These are phyloP conservation scores for Xylaria sp. DNA, from an alignment of 2,329 filamentous ascomycete genomes.

Conservation along the genomic window DNA sequence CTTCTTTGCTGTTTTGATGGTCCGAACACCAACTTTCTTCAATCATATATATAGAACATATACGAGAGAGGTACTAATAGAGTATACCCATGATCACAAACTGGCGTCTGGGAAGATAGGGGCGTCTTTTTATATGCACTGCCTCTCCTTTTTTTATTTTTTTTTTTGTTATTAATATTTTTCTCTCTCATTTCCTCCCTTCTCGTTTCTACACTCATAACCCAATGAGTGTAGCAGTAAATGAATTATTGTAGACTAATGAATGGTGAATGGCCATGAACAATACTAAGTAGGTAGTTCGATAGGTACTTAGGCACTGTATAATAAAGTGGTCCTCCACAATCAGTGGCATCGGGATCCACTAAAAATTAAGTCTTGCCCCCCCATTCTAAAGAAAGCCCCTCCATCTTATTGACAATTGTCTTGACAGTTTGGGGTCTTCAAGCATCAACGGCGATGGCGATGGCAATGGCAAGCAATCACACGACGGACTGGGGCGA, in stretches of 20 bases:
- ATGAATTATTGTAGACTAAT: too few relatives aligned
- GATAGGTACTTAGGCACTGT: too few relatives aligned
- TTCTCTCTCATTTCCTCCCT: too few relatives aligned
- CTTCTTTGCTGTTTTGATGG: neutral
- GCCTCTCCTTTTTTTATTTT: too few relatives aligned
- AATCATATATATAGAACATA: neutral
- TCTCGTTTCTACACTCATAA: too few relatives aligned
- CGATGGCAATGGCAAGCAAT: conserved; percentile 27
- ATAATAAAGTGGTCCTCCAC: neutral
- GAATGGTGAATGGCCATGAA: too few relatives aligned
- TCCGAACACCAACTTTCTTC: neutral
- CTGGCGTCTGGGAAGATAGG: neutral
- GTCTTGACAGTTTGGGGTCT: conserved; percentile 6
- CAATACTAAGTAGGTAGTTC: too few relatives aligned
- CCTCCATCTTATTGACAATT: conserved; percentile 27
- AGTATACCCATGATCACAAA: neutral
- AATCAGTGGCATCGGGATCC: neutral
- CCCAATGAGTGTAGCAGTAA: too few relatives aligned
- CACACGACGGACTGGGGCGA: conserved; percentile 16
- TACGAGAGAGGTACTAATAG: neutral
- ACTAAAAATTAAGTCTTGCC: conserved; percentile 30
- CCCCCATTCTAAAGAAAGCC: conserved; percentile 21
- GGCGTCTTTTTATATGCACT: too few relatives aligned
- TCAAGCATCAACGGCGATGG: conserved; percentile 10
- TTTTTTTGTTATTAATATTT: too few relatives aligned